phyloP scores from a whole-genome alignment of 805 yeast genomes.

The Metschnikowia reukaufii region DNA sequence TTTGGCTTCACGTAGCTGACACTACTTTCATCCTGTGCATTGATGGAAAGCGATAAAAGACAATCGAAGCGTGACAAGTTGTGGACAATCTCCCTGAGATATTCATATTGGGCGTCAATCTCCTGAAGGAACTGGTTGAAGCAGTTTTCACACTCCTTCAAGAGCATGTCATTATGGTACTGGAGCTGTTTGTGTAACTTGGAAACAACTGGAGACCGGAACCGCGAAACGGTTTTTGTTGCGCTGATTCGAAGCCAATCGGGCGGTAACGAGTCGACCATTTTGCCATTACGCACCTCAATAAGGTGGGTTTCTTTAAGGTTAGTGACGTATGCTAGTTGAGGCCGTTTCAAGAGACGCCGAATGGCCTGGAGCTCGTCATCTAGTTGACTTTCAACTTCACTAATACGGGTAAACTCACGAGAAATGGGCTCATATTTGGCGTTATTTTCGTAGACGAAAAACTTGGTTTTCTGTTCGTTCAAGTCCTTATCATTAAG shows the following conservation, averaged over 20 bases:
- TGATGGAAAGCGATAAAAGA: conserved; percentile 15
- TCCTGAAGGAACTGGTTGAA: conserved; percentile 42
- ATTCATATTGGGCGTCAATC: conserved; percentile 34
- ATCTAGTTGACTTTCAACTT: conserved; percentile 47
- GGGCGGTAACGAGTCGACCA: conserved; percentile 58
- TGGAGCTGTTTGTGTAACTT: conserved; percentile 54
- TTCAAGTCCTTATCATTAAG: conserved; percentile 46
- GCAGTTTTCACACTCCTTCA: conserved; percentile 46
- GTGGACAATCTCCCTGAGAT: conserved; percentile 22
- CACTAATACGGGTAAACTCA: conserved; percentile 39
- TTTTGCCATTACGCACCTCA: conserved; percentile 64
- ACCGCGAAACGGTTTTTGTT: conserved; percentile 67
- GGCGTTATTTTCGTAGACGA: conserved; percentile 33
- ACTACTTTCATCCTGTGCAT: conserved; percentile 5
- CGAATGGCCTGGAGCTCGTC: conserved; percentile 53
- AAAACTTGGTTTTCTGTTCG: conserved; percentile 46
- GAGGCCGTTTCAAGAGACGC: conserved; percentile 52
- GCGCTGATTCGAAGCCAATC: conserved; percentile 79
- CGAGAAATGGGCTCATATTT: conserved; percentile 39
- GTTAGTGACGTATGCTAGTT: conserved; percentile 53
- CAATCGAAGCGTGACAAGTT: conserved; percentile 20
- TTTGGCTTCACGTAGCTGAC: conserved; percentile 12
- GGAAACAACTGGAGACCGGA: conserved; percentile 60
- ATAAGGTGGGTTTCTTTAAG: conserved; percentile 70
- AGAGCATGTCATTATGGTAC: conserved; percentile 58